A percentile compares a stretch with the other conserved stretches of the same genome.
Conservation (phyloP, 192 early-diverging fungal genomes). For the Coemansia sp. region DNA sequence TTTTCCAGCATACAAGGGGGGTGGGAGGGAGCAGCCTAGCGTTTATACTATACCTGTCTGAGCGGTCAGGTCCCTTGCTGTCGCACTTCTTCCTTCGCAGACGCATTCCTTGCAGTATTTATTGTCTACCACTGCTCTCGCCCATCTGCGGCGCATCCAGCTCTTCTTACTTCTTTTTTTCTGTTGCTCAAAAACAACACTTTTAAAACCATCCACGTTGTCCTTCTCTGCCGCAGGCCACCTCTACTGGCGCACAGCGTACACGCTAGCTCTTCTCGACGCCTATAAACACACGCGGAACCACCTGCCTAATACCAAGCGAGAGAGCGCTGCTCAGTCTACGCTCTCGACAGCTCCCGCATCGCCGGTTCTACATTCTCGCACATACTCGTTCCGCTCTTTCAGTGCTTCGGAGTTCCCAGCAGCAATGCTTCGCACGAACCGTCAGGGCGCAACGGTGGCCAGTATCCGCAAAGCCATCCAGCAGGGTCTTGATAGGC, state of each 20-base stretch:
- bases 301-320: slow-evolving; percentile 10
- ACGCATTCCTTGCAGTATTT: slow-evolving; percentile 1
- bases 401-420: background rate
- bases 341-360: background rate
- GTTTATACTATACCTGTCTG: slow-evolving; percentile 3
- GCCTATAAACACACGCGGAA: slow-evolving; percentile 27
- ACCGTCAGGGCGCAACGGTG: slow-evolving; percentile 45
- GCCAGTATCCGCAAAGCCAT: slow-evolving; percentile 55
- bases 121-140: slow-evolving; percentile 6
- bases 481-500: slow-evolving; percentile 50
- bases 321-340: slow-evolving; percentile 5
- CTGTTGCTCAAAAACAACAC: background rate
- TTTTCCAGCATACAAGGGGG: background rate
- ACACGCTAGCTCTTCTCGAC: slow-evolving; percentile 22
- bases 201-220: slow-evolving; percentile 2
- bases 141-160: no score
- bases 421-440: slow-evolving; percentile 26
- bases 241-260: slow-evolving; percentile 27
- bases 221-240: slow-evolving; percentile 23
- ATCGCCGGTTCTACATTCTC: slow-evolving; percentile 1
- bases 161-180: slow-evolving; percentile 9
- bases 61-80: background rate
- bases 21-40: background rate
- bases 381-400: slow-evolving; percentile 1
- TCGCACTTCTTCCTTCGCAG: background rate